These are phyloP conservation scores for Chaetomiaceae sp. DNA, from an alignment of 2,329 filamentous ascomycete species.

Conservation along the genomic window DNA sequence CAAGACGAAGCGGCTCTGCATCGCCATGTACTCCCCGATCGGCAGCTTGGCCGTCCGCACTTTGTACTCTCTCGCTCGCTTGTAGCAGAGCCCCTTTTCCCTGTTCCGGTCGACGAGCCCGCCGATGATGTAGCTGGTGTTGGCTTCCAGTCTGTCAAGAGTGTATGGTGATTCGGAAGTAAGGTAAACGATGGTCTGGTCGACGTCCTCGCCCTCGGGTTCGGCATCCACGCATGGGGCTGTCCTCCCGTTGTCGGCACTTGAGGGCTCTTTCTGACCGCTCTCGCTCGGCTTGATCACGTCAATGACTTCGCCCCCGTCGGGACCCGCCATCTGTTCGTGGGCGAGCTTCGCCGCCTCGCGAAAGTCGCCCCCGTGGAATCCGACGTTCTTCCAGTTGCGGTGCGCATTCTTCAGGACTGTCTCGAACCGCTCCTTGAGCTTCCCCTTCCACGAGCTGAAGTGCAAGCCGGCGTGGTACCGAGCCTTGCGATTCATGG, in stretches of 20 bases:
- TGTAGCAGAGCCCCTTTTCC: conserved; percentile 91
- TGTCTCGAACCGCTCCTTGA: conserved; percentile 75
- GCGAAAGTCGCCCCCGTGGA: conserved; percentile 69
- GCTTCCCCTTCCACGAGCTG: conserved; percentile 67
- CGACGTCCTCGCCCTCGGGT: conserved; percentile 30
- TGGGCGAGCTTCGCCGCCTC: conserved; percentile 60
- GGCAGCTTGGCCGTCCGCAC: conserved; percentile 86
- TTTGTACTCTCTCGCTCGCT: conserved; percentile 64
- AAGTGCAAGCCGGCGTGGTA: conserved; percentile 69
- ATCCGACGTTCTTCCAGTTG: conserved; percentile 72
- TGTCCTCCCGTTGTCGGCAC: conserved; percentile 18
- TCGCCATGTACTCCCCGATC: conserved; percentile 91
- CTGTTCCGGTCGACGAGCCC: conserved; percentile 94
- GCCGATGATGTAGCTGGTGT: conserved; percentile 88
- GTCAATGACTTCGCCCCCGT: conserved; percentile 54
- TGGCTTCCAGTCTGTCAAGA: conserved; percentile 73
- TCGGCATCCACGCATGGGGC: conserved; percentile 9
- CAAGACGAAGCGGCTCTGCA: conserved; percentile 79
- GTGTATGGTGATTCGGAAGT: conserved; percentile 87
- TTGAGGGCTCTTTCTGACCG: conserved; percentile 29
- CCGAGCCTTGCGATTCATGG: conserved; percentile 67
- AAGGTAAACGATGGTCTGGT: conserved; percentile 66
- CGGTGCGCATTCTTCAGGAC: conserved; percentile 64
- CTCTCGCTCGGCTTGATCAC: conserved; percentile 39
- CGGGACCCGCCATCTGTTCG: conserved; percentile 55